A percentile compares a stretch with the other conserved stretches of the same genome.
phyloP scores from a whole-genome alignment of 2,329 filamentous ascomycete genomes.

The Fusarium sp. region DNA sequence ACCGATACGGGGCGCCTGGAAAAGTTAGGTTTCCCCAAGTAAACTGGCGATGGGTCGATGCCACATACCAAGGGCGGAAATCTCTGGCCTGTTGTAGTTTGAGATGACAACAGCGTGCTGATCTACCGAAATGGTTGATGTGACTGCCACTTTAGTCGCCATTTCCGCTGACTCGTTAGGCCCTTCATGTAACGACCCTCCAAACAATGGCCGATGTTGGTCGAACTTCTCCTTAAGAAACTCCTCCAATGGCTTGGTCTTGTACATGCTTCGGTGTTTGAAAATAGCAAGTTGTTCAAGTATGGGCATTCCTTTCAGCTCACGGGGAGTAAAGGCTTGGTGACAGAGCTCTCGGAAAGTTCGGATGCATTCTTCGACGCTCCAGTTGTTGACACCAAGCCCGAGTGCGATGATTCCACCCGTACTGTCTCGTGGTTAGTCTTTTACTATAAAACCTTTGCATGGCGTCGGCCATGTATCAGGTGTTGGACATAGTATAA shows the following conservation, averaged over 20 bases:
- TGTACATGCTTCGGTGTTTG: conserved; percentile 9
- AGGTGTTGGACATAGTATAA: no score
- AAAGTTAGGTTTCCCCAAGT: no score
- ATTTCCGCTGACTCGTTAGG: no score
- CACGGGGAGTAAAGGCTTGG: background rate
- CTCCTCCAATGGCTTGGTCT: conserved; percentile 2
- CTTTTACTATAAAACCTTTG: no score
- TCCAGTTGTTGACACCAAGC: conserved; percentile 10
- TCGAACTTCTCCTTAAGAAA: conserved; percentile 1
- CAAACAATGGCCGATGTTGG: background rate
- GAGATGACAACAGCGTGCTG: no score
- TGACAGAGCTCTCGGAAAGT: background rate
- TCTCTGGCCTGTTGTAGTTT: no score
- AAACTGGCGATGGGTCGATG: no score
- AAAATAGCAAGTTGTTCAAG: background rate
- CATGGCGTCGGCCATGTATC: no score
- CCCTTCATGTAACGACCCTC: background rate
- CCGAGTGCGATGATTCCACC: conserved; percentile 16
- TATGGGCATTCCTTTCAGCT: background rate
- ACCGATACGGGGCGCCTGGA: background rate
- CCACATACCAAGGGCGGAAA: no score
- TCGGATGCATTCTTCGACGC: background rate
- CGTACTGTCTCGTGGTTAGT: no score
- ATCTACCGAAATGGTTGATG: no score
- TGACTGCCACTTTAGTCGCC: no score